Evolutionary conservation across 805 yeast genomes (phyloP).

Genomic region (Candida sonorensis): DNA sequence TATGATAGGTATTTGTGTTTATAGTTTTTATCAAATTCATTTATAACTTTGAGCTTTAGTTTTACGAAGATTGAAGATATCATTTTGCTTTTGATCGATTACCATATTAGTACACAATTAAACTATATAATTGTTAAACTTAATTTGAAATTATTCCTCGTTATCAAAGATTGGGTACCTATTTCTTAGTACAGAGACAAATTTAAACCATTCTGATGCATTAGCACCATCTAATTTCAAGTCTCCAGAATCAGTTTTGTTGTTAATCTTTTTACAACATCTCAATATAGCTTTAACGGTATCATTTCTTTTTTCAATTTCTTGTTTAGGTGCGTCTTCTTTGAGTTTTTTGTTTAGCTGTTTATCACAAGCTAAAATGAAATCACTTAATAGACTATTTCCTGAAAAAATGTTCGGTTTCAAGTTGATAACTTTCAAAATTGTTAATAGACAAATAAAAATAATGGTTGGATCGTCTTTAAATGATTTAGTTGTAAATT

Average conservation of each 20-base stretch:
- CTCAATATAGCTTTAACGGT: slow-evolving; percentile 25
- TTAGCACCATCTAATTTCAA: slow-evolving; percentile 16
- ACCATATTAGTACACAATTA: too few species aligned
- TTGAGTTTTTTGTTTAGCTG: slow-evolving; percentile 42
- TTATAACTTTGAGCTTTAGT: too few species aligned
- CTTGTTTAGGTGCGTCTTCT: slow-evolving; percentile 63
- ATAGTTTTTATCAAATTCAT: too few species aligned
- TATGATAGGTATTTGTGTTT: not conserved
- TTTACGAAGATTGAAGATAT: too few species aligned
- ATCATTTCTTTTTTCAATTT: slow-evolving; percentile 50
- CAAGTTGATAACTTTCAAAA: slow-evolving; percentile 31
- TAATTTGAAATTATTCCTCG: slow-evolving; percentile 9
- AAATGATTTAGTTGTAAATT: slow-evolving; percentile 43
- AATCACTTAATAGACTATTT: slow-evolving; percentile 13
- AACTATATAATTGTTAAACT: too few species aligned
- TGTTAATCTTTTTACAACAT: slow-evolving; percentile 21
- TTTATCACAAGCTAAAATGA: slow-evolving; percentile 33
- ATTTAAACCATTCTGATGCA: slow-evolving; percentile 17
- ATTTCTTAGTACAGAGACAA: slow-evolving; percentile 9
- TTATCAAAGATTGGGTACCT: slow-evolving; percentile 18
- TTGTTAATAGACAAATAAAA: slow-evolving; percentile 42
- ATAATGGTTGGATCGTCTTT: slow-evolving; percentile 58
- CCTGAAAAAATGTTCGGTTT: slow-evolving; percentile 20
- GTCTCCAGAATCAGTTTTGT: slow-evolving; percentile 12
- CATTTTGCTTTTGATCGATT: too few species aligned